Evolutionary conservation across 495 filamentous ascomycete genomes (phyloP).

Genomic region (Aspergillus mulundensis): DNA sequence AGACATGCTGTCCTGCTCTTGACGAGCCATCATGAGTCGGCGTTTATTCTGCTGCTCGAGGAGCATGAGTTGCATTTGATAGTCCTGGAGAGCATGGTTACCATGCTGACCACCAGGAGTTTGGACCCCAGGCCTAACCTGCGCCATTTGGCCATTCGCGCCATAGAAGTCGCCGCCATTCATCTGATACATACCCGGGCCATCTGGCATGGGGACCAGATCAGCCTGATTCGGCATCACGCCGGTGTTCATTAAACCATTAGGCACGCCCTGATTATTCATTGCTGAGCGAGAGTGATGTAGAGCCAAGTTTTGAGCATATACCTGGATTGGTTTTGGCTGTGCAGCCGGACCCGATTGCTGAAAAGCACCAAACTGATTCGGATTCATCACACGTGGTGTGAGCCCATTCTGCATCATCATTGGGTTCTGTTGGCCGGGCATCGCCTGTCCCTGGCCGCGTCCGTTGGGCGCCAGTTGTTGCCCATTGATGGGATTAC

Average conservation of each 20-base stretch:
- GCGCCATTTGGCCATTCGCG: constrained; percentile 54
- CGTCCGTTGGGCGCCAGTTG: constrained; percentile 78
- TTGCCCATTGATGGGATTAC: constrained; percentile 65
- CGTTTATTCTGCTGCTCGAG: constrained; percentile 99
- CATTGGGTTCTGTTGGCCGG: constrained; percentile 63
- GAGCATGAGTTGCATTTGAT: constrained; percentile 99
- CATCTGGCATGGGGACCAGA: constrained; percentile 73
- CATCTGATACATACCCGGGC: constrained; percentile 50
- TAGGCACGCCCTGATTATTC: constrained; percentile 69
- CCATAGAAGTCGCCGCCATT: constrained; percentile 63
- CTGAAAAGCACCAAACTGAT: constrained; percentile 73
- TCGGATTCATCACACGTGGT: constrained; percentile 64
- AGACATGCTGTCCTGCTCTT: constrained; percentile 82
- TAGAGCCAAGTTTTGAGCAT: constrained; percentile 76
- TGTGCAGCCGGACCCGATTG: constrained; percentile 55
- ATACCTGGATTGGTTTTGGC: constrained; percentile 79
- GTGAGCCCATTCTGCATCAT: constrained; percentile 75
- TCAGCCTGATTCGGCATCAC: constrained; percentile 68
- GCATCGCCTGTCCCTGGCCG: constrained; percentile 66
- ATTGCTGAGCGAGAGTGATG: constrained; percentile 62
- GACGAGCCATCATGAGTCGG: constrained; percentile 90
- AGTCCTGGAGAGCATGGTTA: constrained; percentile 95
- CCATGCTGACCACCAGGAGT: constrained; percentile 57
- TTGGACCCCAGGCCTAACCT: constrained; percentile 47
- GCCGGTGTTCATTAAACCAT: constrained; percentile 55